Evolutionary conservation across 2,329 filamentous ascomycete genomes (phyloP), one percentile per base, ranked within the genome.

Genomic region (Colletotrichum shisoi): DNA sequence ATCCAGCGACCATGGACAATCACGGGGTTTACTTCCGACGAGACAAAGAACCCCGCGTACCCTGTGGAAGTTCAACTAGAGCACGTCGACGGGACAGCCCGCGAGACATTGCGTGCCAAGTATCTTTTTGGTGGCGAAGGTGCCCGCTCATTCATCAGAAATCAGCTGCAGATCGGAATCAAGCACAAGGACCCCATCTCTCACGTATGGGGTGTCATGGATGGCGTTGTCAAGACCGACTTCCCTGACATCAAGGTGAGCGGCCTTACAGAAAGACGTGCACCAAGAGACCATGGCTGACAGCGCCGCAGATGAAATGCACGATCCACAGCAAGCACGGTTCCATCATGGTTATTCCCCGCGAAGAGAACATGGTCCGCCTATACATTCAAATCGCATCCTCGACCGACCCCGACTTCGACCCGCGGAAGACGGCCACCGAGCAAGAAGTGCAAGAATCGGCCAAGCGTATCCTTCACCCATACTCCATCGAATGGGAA

Each of bases 1-100:
- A 79, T 92, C 11, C 85, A 90, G 77, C 80, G 89, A 52, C 87
- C 88, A 17, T 91, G 88, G 83, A 89, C 83, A 17, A 86, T 91
- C 70, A 82, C 80, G 34, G 83, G 83, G 7, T 91, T 91, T 73
- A 81, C 76, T 48, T 85, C 88, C 6, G 83, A 89, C 69, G 82
- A 87, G 71, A 79, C 83, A 48, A 75, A 73, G 4, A 80, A 88
- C 70, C 75, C 82, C 1, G 85, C 87, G 27, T 96, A 95, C 74
- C 94, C 93, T 0, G 91, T 97, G 1, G 85, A 91, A 71, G 93
- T 97, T 34, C 84, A 88, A 66, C 80, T 97, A 54, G 87, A 90
- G 74, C 91, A 94, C 72, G 83, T 93, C 15, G 91, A 96, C 73
- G 91, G 91, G 37, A 87, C 86, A 24, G 80, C 83, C 9, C 83